phyloP scores from a whole-genome alignment of 495 filamentous ascomycete species.

The Xylaria flabelliformis region DNA sequence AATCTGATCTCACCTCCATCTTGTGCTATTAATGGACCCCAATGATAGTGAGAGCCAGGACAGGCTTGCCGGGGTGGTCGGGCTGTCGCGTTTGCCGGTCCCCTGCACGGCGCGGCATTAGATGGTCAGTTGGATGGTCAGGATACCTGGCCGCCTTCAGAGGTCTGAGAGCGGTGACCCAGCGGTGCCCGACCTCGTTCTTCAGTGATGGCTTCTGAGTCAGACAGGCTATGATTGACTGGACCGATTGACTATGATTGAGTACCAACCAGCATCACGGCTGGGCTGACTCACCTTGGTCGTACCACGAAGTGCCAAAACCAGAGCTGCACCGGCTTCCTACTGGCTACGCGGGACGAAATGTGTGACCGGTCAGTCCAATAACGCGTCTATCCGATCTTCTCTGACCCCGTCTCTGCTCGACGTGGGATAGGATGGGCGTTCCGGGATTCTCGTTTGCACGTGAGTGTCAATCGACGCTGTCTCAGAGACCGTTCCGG shows the following conservation, averaged over 20 bases:
- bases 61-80: constrained; percentile 26
- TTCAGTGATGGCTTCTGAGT: constrained; percentile 39
- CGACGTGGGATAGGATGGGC: constrained; percentile 7
- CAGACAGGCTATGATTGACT: constrained; percentile 26
- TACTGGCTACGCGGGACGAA: constrained; percentile 19
- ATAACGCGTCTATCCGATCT: constrained; percentile 1
- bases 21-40: constrained; percentile 23
- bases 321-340: constrained; percentile 21
- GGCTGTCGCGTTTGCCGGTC: constrained; percentile 18
- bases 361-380: constrained; percentile 15
- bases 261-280: constrained; percentile 17
- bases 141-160: constrained; percentile 25
- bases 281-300: constrained; percentile 40
- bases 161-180: constrained; percentile 31
- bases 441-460: constrained; percentile 9
- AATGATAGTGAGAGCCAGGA: constrained; percentile 8
- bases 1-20: constrained; percentile 29
- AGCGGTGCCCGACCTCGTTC: constrained; percentile 32
- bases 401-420: neutral
- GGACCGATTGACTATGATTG: constrained; percentile 21
- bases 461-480: constrained; percentile 8
- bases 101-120: constrained; percentile 26
- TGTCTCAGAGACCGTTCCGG: constrained; percentile 29
- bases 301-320: constrained; percentile 29
- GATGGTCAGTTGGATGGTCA: constrained; percentile 22